These are phyloP conservation scores for Rhodotorula sp. DNA, from an alignment of 1,284 basidiomycete genomes.

Conservation along the genomic window DNA sequence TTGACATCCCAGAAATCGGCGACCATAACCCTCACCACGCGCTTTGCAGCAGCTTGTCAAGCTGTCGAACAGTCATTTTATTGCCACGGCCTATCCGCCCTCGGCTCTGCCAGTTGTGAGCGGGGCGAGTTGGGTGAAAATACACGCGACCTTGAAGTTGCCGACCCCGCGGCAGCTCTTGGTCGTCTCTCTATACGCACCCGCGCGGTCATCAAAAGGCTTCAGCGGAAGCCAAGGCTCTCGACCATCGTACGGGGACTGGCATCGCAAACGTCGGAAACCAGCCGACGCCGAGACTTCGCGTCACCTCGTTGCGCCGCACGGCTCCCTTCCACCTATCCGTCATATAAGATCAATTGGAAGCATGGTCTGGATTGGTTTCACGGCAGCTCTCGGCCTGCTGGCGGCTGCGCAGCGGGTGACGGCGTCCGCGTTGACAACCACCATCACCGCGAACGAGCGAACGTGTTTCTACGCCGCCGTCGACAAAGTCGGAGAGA, in stretches of 20 bases:
- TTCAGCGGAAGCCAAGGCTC: not conserved
- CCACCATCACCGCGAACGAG: conserved; percentile 79
- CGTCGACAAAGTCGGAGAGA: conserved; percentile 90
- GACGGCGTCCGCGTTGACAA: conserved; percentile 66
- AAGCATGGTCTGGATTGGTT: not conserved
- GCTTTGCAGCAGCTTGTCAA: too few species aligned
- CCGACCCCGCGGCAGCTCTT: too few species aligned
- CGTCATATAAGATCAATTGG: not conserved
- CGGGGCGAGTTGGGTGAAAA: too few species aligned
- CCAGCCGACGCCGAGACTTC: not conserved
- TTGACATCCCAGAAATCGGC: too few species aligned
- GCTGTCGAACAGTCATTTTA: too few species aligned
- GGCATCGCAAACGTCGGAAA: not conserved
- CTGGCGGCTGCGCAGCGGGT: conserved; percentile 3
- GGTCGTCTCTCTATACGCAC: too few species aligned
- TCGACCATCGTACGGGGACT: not conserved
- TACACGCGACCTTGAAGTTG: too few species aligned
- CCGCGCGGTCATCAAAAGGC: too few species aligned
- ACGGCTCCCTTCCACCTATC: not conserved
- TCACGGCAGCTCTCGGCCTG: not conserved
- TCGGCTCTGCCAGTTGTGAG: too few species aligned
- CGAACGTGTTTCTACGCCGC: conserved; percentile 92
- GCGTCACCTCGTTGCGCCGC: not conserved
- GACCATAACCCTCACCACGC: too few species aligned
- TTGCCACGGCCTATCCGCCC: too few species aligned